Evolutionary conservation across 139 green algal species (phyloP).

Genomic region (Coelastrella sp.): DNA sequence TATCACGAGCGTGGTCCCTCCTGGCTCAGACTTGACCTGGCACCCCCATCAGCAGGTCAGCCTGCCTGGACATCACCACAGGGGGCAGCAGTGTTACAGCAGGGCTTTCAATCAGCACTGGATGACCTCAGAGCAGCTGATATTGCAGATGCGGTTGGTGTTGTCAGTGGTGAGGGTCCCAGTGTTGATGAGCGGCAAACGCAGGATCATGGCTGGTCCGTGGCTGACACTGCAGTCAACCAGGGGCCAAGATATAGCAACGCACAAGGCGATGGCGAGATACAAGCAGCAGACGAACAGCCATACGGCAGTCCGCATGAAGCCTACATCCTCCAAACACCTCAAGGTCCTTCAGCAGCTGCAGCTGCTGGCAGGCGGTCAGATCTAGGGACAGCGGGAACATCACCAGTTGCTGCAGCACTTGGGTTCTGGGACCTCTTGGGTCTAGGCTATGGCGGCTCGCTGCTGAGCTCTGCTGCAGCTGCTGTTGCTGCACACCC

Average conservation of each 20-base stretch:
- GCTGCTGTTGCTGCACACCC: neutral
- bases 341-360: neutral
- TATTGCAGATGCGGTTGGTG: constrained; percentile 5
- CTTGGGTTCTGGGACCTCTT: neutral
- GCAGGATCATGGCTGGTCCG: neutral
- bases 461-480: constrained; percentile 7
- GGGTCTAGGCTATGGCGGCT: neutral
- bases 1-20: constrained; percentile 65
- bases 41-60: neutral
- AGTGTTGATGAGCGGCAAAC: too few species aligned
- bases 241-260: too few species aligned
- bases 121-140: constrained; percentile 13
- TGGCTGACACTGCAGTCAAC: neutral
- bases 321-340: neutral
- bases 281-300: neutral
- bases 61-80: constrained; percentile 6
- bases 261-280: neutral
- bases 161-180: too few species aligned
- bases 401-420: neutral
- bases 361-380: neutral
- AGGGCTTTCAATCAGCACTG: constrained; percentile 3
- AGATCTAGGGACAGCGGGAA: neutral
- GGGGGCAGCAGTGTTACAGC: constrained; percentile 32
- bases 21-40: constrained; percentile 67
- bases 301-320: too few species aligned